Evolutionary conservation across 2,329 filamentous ascomycete genomes (phyloP), one percentile per base, ranked within the genome.

Genomic region (Penicillium sp.): DNA sequence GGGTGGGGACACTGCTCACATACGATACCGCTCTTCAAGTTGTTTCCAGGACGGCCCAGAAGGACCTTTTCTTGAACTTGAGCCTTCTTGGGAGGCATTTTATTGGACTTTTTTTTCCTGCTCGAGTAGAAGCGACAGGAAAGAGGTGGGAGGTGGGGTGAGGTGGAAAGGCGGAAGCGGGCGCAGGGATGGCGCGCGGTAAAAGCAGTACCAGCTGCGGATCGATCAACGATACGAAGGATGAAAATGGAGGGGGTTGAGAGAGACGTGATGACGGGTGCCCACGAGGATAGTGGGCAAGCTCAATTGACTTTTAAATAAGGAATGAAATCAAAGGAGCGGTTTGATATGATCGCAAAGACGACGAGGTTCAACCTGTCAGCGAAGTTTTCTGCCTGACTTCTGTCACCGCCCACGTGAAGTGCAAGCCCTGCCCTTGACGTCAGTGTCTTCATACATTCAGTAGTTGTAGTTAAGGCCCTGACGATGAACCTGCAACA

Each of bases 1-100:
- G 55, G 58, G 67, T 63, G 58, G 64, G 63, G 63, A 56, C 70
- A 71, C 64, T 70, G 72, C 83, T 75, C 81, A 95, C 93, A 84
- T 81, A 85, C 82, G 77, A 98, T 98, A 78, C 93, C 95, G 79
- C 89, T 96, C 84, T 97, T 98, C 75, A 98, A 75, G 78, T 84
- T 97, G 82, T 98, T 98, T 69, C 93, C 93, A 60, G 93, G 93
- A 71, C 93, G 82, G 74, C 93, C 93, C 75, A 98, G 81, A 64
- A 93, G 85, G 74, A 97, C 81, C 85, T 97, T 97, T 81, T 97
- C 88, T 81, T 96, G 88, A 66, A 89, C 84, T 65, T 84, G 86
- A 46, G 76, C 78, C 78, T 97, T 97, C 82, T 98, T 98, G 72
- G 93, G 93, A 76, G 89, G 81, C 93, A 98, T 98, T 72, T 83